These are phyloP conservation scores for Apiotrichum akiyoshidainum DNA, from an alignment of 1,284 basidiomycete species.

Conservation along the genomic window DNA sequence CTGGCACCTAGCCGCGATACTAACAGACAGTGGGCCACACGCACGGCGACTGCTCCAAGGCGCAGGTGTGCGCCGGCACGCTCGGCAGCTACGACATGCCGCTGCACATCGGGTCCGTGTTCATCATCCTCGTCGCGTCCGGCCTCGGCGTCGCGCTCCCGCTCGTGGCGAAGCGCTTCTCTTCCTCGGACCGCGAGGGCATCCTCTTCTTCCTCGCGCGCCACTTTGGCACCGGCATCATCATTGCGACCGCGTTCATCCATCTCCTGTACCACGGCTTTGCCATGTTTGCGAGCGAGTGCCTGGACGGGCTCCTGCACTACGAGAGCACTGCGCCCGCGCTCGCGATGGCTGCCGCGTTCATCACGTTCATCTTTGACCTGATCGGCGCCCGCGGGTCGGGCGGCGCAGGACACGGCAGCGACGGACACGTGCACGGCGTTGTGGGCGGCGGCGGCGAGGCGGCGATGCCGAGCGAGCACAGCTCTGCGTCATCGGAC, in stretches of 20 bases:
- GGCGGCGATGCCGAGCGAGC: background rate
- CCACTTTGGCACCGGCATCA: slow-evolving; percentile 51
- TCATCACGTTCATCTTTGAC: slow-evolving; percentile 47
- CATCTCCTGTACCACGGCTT: slow-evolving; percentile 53
- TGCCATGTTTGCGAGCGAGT: slow-evolving; percentile 49
- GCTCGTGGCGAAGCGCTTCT: slow-evolving; percentile 25
- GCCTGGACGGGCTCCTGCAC: slow-evolving; percentile 46
- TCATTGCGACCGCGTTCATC: slow-evolving; percentile 52
- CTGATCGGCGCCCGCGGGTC: slow-evolving; percentile 37
- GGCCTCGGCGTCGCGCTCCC: slow-evolving; percentile 48
- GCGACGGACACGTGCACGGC: slow-evolving; percentile 1
- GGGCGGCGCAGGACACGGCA: background rate
- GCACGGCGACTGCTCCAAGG: slow-evolving; percentile 50
- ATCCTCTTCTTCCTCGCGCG: slow-evolving; percentile 48
- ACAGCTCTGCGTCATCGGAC: background rate
- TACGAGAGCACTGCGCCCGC: slow-evolving; percentile 52
- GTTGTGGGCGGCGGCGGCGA: slow-evolving; percentile 16
- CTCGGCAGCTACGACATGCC: slow-evolving; percentile 46
- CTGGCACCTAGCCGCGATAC: background rate
- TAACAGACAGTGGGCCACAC: slow-evolving; percentile 17
- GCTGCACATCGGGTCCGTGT: slow-evolving; percentile 52
- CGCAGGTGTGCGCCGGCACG: slow-evolving; percentile 43
- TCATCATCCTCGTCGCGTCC: slow-evolving; percentile 49
- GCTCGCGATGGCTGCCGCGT: slow-evolving; percentile 44
- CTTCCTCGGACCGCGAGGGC: slow-evolving; percentile 25